These are phyloP conservation scores for Neotropicomus parvogracilis DNA, from an alignment of 1,284 basidiomycete genomes.

Conservation along the genomic window DNA sequence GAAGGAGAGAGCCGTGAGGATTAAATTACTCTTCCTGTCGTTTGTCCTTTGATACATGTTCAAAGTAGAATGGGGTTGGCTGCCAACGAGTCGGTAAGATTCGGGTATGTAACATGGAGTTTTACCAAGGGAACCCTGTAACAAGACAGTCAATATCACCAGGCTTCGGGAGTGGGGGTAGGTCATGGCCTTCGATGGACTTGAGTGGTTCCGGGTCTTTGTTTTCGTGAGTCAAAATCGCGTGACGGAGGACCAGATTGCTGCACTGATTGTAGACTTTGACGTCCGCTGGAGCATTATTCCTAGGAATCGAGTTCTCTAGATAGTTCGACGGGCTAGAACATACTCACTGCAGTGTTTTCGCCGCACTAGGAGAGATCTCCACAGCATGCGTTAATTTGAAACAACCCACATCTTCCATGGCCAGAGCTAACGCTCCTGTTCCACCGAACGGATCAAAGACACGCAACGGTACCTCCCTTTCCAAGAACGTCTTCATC, in stretches of 20 bases:
- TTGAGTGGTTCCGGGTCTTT: slow-evolving; percentile 36
- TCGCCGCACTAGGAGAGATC: slow-evolving; percentile 65
- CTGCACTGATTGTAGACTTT: slow-evolving; percentile 57
- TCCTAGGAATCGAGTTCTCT: slow-evolving; percentile 25
- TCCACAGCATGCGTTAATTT: slow-evolving; percentile 64
- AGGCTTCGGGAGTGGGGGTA: slow-evolving; percentile 45
- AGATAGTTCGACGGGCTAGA: background rate
- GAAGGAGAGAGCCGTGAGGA: slow-evolving; percentile 58
- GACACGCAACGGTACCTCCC: slow-evolving; percentile 37
- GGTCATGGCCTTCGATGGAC: slow-evolving; percentile 36
- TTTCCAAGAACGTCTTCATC: slow-evolving; percentile 32
- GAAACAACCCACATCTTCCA: slow-evolving; percentile 50
- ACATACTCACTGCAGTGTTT: slow-evolving; percentile 51
- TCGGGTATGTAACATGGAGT: no score
- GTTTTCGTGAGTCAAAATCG: slow-evolving; percentile 45
- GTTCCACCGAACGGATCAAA: slow-evolving; percentile 67
- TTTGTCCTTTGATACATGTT: slow-evolving; percentile 54
- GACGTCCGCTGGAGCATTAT: slow-evolving; percentile 45
- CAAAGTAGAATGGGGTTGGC: slow-evolving; percentile 53
- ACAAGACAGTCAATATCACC: slow-evolving; percentile 58
- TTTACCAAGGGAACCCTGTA: slow-evolving; percentile 72
- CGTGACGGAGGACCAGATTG: slow-evolving; percentile 55
- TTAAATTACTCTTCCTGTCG: slow-evolving; percentile 53
- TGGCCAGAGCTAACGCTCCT: slow-evolving; percentile 58
- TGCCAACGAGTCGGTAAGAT: slow-evolving; percentile 22